Conservation (phyloP, 2,329 filamentous ascomycete species). For the Exophiala bonariae region DNA sequence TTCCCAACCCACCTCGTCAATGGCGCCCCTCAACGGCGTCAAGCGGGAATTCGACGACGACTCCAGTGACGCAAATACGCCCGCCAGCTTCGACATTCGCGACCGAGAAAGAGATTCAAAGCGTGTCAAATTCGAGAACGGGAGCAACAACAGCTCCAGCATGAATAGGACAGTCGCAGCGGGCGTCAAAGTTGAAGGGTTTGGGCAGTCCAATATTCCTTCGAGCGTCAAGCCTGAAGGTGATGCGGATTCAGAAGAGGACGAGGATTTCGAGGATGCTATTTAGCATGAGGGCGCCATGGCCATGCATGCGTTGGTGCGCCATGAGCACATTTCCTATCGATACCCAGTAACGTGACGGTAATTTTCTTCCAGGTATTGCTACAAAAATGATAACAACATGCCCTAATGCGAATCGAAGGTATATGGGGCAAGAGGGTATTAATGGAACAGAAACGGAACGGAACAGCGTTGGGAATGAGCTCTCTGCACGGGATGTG, state of each 20-base stretch:
- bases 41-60: conserved; percentile 26
- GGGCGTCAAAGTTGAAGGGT: not conserved
- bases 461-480: too few relatives aligned
- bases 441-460: too few relatives aligned
- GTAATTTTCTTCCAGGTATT: too few relatives aligned
- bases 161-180: not conserved
- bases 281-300: conserved; percentile 7
- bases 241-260: conserved; percentile 27
- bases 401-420: too few relatives aligned
- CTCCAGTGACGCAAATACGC: conserved; percentile 23
- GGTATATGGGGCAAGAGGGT: too few relatives aligned
- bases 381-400: too few relatives aligned
- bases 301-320: too few relatives aligned
- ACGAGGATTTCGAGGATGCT: conserved; percentile 30
- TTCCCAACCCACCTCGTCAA: not conserved
- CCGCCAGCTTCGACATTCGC: conserved; percentile 6
- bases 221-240: conserved; percentile 1
- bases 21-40: conserved; percentile 17
- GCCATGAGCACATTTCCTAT: too few relatives aligned
- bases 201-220: not conserved
- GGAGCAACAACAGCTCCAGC: not conserved
- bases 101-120: conserved; percentile 14
- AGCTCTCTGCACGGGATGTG: too few relatives aligned
- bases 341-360: too few relatives aligned
- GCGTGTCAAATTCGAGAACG: conserved; percentile 24